These are phyloP conservation scores for Venturia nashicola DNA, from an alignment of 2,329 filamentous ascomycete species.

Conservation along the genomic window DNA sequence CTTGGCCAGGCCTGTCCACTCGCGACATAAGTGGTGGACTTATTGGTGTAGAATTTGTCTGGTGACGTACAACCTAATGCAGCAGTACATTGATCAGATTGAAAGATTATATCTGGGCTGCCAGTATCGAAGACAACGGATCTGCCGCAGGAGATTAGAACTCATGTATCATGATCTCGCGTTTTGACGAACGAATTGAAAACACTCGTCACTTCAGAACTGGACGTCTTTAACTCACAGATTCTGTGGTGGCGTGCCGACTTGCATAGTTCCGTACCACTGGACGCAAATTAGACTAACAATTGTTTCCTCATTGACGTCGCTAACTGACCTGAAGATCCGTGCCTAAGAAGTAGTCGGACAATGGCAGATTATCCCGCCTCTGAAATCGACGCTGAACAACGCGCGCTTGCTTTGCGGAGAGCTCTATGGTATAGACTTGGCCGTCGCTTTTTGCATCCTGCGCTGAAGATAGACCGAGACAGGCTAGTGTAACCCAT, in stretches of 20 bases:
- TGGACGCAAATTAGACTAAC: neutral
- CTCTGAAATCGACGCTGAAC: neutral
- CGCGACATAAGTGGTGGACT: neutral
- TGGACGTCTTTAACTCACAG: neutral
- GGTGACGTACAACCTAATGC: neutral
- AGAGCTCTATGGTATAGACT: neutral
- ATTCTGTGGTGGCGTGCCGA: conserved; percentile 5
- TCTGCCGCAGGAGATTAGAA: neutral
- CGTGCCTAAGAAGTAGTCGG: neutral
- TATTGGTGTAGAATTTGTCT: neutral
- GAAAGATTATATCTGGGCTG: neutral
- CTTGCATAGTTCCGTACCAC: conserved; percentile 6
- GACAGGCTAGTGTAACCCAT: neutral
- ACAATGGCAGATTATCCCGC: neutral
- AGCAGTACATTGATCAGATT: neutral
- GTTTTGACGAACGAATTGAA: neutral
- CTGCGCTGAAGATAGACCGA: neutral
- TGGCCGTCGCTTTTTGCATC: neutral
- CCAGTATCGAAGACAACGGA: conserved; percentile 7
- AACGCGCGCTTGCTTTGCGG: neutral
- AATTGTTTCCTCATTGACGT: no score
- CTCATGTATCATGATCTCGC: neutral
- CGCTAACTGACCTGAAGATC: conserved; percentile 2
- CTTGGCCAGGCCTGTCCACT: neutral
- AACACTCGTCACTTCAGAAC: neutral